Percentiles rank a stretch among this genome's conserved stretches.
phyloP scores from a whole-genome alignment of 768 basidiomycete genomes.

The Tylopilus subfusipes region DNA sequence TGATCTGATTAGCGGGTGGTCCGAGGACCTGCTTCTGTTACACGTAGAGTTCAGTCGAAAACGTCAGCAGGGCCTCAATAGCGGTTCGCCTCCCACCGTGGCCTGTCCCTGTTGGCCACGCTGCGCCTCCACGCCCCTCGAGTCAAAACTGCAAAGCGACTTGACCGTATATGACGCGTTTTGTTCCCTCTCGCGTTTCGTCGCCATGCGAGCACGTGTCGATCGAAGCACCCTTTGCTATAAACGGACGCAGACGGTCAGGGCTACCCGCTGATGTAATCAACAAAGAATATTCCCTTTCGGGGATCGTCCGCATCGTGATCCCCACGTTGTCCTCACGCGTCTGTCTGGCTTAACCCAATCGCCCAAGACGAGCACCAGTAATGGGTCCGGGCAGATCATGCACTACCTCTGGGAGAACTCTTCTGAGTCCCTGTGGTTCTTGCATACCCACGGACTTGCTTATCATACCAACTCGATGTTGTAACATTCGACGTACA shows the following conservation, averaged over 20 bases:
- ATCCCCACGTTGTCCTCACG: slow-evolving; percentile 6
- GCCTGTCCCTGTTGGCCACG: slow-evolving; percentile 9
- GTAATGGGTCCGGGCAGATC: not conserved
- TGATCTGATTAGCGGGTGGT: not conserved
- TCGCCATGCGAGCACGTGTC: slow-evolving; percentile 10
- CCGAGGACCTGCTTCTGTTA: not conserved
- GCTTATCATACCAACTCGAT: not conserved
- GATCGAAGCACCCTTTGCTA: not conserved
- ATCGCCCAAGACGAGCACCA: not conserved
- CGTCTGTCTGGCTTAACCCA: not conserved
- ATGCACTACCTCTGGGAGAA: no score
- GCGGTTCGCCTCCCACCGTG: not conserved
- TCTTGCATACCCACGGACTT: not conserved
- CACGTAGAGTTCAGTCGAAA: not conserved
- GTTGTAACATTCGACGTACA: not conserved
- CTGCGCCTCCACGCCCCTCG: not conserved
- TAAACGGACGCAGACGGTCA: not conserved
- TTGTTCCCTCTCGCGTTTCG: slow-evolving; percentile 2
- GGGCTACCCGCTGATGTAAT: not conserved
- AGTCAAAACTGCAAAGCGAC: not conserved
- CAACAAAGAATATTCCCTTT: slow-evolving; percentile 2
- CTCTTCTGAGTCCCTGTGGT: not conserved
- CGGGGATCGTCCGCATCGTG: not conserved
- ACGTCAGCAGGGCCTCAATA: not conserved
- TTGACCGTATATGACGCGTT: not conserved